Percentiles rank a stretch among this genome's conserved stretches.
phyloP scores from a whole-genome alignment of 2,329 filamentous ascomycete species.

The Cladosporium sp. region DNA sequence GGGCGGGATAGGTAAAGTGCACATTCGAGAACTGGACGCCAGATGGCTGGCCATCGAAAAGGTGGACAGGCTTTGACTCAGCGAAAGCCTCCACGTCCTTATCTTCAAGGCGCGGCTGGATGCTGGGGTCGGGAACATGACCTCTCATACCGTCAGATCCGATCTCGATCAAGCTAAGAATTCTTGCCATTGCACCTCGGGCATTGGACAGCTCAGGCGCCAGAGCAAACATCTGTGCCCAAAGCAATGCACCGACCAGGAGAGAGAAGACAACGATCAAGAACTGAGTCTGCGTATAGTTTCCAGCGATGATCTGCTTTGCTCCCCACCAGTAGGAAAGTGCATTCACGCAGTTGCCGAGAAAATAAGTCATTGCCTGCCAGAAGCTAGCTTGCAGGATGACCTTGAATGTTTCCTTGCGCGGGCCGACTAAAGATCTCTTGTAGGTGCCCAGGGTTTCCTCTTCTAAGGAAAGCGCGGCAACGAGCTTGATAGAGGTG shows the following conservation, averaged over 20 bases:
- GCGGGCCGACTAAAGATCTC: conserved; percentile 30
- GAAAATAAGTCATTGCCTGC: conserved; percentile 55
- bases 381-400: conserved; percentile 51
- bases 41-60: conserved; percentile 13
- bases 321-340: conserved; percentile 75
- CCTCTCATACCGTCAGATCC: conserved; percentile 3
- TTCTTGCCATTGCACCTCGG: conserved; percentile 53
- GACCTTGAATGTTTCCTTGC: conserved; percentile 7
- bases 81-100: conserved; percentile 6
- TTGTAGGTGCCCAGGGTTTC: conserved; percentile 42
- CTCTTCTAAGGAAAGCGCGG: conserved; percentile 46
- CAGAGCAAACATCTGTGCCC: conserved; percentile 68
- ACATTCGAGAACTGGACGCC: conserved; percentile 29
- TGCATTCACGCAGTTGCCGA: conserved; percentile 63
- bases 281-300: conserved; percentile 61
- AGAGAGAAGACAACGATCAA: conserved; percentile 67
- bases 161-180: conserved; percentile 49
- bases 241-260: conserved; percentile 65
- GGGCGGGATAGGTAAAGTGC: conserved; percentile 40
- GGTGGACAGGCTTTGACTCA: conserved; percentile 15
- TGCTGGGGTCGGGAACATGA: conserved; percentile 14
- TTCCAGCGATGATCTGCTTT: conserved; percentile 59
- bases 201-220: conserved; percentile 67
- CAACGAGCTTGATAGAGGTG: conserved; percentile 47
- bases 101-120: conserved; percentile 18